Percentiles rank a stretch among this genome's conserved stretches.
phyloP scores from a whole-genome alignment of 2,329 filamentous ascomycete genomes.

The Ceratocystis colombiana region DNA sequence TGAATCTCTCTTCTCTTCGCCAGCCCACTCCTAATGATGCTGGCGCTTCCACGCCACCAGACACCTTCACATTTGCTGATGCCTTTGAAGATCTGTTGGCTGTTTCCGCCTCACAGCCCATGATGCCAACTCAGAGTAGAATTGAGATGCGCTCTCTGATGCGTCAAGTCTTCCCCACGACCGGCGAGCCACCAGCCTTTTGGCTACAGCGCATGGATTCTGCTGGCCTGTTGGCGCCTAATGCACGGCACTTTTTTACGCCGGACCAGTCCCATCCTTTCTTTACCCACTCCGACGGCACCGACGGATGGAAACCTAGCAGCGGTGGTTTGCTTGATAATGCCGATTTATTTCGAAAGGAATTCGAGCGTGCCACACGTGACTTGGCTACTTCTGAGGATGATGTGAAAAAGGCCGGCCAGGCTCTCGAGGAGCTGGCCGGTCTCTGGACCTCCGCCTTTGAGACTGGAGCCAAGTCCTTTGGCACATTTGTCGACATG shows the following conservation, averaged over 20 bases:
- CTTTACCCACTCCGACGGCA: neutral
- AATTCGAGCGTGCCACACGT: conserved; percentile 28
- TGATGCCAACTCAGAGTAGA: conserved; percentile 36
- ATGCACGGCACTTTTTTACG: conserved; percentile 25
- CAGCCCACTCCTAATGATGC: conserved; percentile 41
- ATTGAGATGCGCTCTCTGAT: conserved; percentile 34
- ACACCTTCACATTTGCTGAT: conserved; percentile 44
- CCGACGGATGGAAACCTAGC: neutral
- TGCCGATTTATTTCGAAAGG: conserved; percentile 31
- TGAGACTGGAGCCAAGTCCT: conserved; percentile 34
- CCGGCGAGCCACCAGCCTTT: conserved; percentile 35
- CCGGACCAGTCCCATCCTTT: conserved; percentile 17
- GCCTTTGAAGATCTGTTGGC: conserved; percentile 49
- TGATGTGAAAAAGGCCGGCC: conserved; percentile 30
- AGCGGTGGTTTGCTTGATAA: conserved; percentile 27
- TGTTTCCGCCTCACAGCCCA: conserved; percentile 36
- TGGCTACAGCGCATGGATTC: conserved; percentile 36
- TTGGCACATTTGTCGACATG: conserved; percentile 36
- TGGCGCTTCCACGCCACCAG: conserved; percentile 33
- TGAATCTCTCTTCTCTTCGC: conserved; percentile 37
- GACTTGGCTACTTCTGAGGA: conserved; percentile 26
- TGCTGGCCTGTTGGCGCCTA: conserved; percentile 35
- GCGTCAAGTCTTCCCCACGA: conserved; percentile 33
- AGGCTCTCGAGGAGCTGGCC: conserved; percentile 23
- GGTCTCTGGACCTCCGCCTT: conserved; percentile 31